These are phyloP conservation scores for Aureobasidium sp. DNA, from an alignment of 2,329 filamentous ascomycete species.

Conservation along the genomic window DNA sequence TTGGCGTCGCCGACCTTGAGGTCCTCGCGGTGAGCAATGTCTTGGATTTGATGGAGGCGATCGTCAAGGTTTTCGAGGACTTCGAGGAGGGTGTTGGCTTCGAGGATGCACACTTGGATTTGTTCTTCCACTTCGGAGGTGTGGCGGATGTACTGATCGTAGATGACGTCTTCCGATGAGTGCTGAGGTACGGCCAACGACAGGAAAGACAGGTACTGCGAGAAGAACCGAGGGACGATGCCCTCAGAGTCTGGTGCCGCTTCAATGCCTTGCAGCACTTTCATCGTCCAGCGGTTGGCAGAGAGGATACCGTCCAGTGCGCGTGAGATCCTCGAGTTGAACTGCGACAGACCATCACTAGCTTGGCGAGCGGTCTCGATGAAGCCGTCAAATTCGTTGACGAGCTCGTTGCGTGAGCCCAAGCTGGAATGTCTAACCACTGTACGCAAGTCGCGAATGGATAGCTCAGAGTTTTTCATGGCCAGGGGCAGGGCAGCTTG, in stretches of 20 bases:
- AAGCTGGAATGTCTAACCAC: constrained; percentile 63
- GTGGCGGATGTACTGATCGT: constrained; percentile 68
- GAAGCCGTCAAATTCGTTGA: constrained; percentile 68
- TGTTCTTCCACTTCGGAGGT: constrained; percentile 60
- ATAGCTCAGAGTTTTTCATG: constrained; percentile 68
- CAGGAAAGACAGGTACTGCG: constrained; percentile 38
- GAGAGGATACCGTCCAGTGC: constrained; percentile 66
- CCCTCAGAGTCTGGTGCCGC: constrained; percentile 32
- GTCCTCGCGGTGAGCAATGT: constrained; percentile 57
- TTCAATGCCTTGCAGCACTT: constrained; percentile 56
- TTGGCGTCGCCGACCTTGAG: constrained; percentile 49
- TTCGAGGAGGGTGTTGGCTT: constrained; percentile 58
- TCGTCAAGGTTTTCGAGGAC: constrained; percentile 61
- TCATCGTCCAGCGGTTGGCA: constrained; percentile 67
- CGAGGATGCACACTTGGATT: constrained; percentile 57
- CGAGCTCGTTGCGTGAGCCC: constrained; percentile 58
- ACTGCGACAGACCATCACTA: constrained; percentile 58
- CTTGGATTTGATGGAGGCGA: constrained; percentile 59
- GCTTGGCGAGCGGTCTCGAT: constrained; percentile 58
- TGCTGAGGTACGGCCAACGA: constrained; percentile 54
- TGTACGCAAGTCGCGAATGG: constrained; percentile 64
- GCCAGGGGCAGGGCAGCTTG: constrained; percentile 62
- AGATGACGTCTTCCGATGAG: constrained; percentile 52
- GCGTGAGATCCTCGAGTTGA: constrained; percentile 67
- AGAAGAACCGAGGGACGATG: constrained; percentile 34